Evolutionary conservation across 2,329 filamentous ascomycete genomes (phyloP).

Genomic region (Monosporascus sp.): DNA sequence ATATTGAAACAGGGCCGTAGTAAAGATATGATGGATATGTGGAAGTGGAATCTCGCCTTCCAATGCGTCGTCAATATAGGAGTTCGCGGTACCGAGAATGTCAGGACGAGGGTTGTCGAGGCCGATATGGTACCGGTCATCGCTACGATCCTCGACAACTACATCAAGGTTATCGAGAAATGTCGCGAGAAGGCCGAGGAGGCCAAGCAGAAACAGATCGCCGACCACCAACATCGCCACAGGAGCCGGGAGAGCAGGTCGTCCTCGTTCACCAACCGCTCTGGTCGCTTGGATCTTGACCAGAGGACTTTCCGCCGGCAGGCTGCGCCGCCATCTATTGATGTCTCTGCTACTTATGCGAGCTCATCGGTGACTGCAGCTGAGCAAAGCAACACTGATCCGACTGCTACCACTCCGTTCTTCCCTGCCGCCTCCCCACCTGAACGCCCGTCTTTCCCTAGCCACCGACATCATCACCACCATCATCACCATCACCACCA

Average conservation of each 20-base stretch:
- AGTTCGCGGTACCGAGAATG: slow-evolving; percentile 87
- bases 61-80: slow-evolving; percentile 99
- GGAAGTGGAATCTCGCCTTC: slow-evolving; percentile 99
- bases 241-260: slow-evolving; percentile 44
- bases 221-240: slow-evolving; percentile 47
- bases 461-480: slow-evolving; percentile 40
- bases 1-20: slow-evolving; percentile 96
- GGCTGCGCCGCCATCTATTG: slow-evolving; percentile 77
- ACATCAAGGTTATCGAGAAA: slow-evolving; percentile 93
- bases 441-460: slow-evolving; percentile 60
- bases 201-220: slow-evolving; percentile 64
- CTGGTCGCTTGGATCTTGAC: slow-evolving; percentile 49
- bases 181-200: slow-evolving; percentile 83
- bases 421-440: slow-evolving; percentile 66
- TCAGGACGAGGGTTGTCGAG: slow-evolving; percentile 92
- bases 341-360: slow-evolving; percentile 58
- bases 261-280: slow-evolving; percentile 48
- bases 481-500: slow-evolving; percentile 43
- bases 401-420: slow-evolving; percentile 54
- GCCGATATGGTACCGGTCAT: slow-evolving; percentile 99
- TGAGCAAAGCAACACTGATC: slow-evolving; percentile 42
- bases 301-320: slow-evolving; percentile 66
- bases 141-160: slow-evolving; percentile 96
- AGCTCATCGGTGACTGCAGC: slow-evolving; percentile 34
- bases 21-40: slow-evolving; percentile 99